A percentile compares a stretch with the other conserved stretches of the same genome.
These are phyloP conservation scores for Hymenoscyphus salicellus DNA, from an alignment of 2,329 filamentous ascomycete species.

Conservation along the genomic window DNA sequence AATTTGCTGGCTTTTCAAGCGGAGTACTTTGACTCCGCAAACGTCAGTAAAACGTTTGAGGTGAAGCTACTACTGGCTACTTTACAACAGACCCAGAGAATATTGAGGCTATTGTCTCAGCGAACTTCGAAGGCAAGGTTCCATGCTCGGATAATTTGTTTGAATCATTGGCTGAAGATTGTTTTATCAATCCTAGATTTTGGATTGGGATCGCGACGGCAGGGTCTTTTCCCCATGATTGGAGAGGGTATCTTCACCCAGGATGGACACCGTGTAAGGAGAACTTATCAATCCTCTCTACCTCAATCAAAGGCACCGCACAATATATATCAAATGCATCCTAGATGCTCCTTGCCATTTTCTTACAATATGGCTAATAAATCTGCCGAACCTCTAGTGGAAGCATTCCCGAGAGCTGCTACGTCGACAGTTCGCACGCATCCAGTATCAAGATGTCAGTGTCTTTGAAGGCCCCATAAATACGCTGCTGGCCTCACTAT, in stretches of 20 bases:
- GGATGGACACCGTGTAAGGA: neutral
- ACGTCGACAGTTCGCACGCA: conserved; percentile 6
- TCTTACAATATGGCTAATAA: neutral
- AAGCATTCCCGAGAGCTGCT: conserved; percentile 5
- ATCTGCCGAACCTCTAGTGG: too few species aligned
- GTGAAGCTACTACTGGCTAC: conserved; percentile 20
- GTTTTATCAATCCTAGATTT: conserved; percentile 11
- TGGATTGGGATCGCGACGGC: conserved; percentile 13
- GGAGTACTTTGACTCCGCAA: conserved; percentile 16
- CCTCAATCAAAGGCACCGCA: neutral
- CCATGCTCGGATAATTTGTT: neutral
- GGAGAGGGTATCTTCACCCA: conserved; percentile 5
- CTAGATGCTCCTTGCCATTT: too few species aligned
- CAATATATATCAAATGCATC: neutral
- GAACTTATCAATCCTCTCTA: neutral
- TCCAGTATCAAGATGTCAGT: neutral
- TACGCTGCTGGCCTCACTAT: neutral
- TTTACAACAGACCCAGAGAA: conserved; percentile 37
- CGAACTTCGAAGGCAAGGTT: conserved; percentile 40
- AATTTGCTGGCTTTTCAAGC: conserved; percentile 25
- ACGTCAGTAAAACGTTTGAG: conserved; percentile 6
- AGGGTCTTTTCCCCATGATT: neutral
- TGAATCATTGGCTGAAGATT: neutral
- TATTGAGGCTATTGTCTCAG: conserved; percentile 35
- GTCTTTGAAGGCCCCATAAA: conserved; percentile 33